A percentile compares a stretch with the other conserved stretches of the same genome.
phyloP scores from a whole-genome alignment of 2,329 filamentous ascomycete genomes.

The Aspergillus novoparasiticus region DNA sequence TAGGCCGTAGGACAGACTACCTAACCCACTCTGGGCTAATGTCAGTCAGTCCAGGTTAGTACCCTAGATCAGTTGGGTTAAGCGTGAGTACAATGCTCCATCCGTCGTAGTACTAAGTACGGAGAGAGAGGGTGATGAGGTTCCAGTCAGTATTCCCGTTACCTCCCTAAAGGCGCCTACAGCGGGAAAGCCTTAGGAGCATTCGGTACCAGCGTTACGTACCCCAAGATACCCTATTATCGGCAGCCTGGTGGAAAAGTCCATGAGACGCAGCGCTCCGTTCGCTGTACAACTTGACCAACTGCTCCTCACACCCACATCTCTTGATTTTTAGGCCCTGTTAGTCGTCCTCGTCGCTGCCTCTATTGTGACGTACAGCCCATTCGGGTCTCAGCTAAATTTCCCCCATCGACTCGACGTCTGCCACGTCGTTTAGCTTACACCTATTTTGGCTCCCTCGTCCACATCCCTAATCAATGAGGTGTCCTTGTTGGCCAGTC shows the following conservation, averaged over 20 bases:
- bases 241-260: neutral
- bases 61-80: neutral
- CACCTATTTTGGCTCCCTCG: neutral
- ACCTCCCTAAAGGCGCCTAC: slow-evolving; percentile 2
- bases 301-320: slow-evolving; percentile 1
- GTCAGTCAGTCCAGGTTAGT: neutral
- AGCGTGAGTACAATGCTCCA: neutral
- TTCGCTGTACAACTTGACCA: neutral
- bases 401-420: slow-evolving; percentile 1
- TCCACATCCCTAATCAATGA: neutral
- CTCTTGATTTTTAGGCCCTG: neutral
- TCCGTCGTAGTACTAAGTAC: neutral
- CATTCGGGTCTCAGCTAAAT: neutral
- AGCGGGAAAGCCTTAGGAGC: neutral
- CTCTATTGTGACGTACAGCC: slow-evolving; percentile 1
- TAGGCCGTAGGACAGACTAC: neutral
- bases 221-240: neutral
- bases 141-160: slow-evolving; percentile 1
- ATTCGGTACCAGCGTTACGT: neutral
- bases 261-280: slow-evolving; percentile 3
- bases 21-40: neutral
- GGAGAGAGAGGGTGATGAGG: neutral
- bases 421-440: slow-evolving; percentile 1
- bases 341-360: neutral
- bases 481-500: neutral